Percentiles rank a stretch among this genome's conserved stretches.
phyloP scores from a whole-genome alignment of 257 asterid genomes.

The Solanum gracilifrons region DNA sequence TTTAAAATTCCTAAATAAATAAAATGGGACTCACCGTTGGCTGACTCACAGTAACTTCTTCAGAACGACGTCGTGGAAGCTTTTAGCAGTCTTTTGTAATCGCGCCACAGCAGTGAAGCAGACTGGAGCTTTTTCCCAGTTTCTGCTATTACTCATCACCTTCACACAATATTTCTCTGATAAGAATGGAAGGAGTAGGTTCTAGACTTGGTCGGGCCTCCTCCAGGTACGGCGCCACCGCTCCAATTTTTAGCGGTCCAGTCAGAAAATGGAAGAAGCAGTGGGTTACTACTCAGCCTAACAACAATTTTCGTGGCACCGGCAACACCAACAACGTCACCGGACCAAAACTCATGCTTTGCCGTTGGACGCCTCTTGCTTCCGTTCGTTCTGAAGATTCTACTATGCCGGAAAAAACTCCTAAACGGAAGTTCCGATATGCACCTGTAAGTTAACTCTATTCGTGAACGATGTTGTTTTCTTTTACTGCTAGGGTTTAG shows the following conservation, averaged over 20 bases:
- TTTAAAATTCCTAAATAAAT: background rate
- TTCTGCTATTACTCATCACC: background rate
- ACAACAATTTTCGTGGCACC: constrained; percentile 2
- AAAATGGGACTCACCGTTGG: background rate
- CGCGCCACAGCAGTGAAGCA: background rate
- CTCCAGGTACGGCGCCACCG: constrained; percentile 54
- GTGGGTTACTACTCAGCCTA: constrained; percentile 50
- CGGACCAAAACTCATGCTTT: constrained; percentile 42
- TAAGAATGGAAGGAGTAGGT: constrained; percentile 50
- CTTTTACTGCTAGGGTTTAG: background rate
- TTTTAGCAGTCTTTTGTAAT: background rate
- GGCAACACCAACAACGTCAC: constrained; percentile 13
- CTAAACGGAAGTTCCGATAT: constrained; percentile 70
- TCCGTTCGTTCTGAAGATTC: constrained; percentile 27
- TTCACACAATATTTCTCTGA: background rate
- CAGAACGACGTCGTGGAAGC: background rate
- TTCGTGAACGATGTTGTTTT: background rate
- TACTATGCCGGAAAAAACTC: constrained; percentile 9
- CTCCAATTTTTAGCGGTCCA: constrained; percentile 61
- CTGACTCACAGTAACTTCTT: too few species aligned
- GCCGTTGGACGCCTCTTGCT: constrained; percentile 77
- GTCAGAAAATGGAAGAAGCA: constrained; percentile 83
- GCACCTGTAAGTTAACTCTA: constrained; percentile 37
- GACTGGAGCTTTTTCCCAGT: background rate
- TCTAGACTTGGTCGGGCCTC: constrained; percentile 55